These are phyloP conservation scores for Phialophora expanda DNA, from an alignment of 2,329 filamentous ascomycete species.

Conservation along the genomic window DNA sequence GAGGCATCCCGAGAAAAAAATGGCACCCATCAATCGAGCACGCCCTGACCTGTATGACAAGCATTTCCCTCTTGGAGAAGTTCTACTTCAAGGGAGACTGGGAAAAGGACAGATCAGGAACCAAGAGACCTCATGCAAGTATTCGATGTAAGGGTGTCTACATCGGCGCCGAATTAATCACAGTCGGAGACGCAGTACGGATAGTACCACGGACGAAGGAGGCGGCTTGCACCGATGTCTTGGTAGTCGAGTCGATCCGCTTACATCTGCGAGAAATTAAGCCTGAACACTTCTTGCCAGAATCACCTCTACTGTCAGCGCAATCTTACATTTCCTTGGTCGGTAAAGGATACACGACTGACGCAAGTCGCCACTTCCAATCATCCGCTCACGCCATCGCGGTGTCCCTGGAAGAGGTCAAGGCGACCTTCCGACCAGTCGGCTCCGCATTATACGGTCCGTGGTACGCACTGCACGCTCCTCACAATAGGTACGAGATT, in stretches of 20 bases:
- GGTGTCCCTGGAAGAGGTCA: conserved; percentile 45
- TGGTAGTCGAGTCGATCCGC: conserved; percentile 60
- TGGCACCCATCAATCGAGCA: conserved; percentile 61
- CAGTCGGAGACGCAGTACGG: conserved; percentile 60
- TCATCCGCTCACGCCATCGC: conserved; percentile 19
- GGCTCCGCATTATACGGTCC: conserved; percentile 54
- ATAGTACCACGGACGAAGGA: conserved; percentile 47
- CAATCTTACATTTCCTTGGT: conserved; percentile 55
- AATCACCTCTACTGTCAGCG: conserved; percentile 54
- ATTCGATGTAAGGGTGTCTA: conserved; percentile 62
- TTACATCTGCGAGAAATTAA: conserved; percentile 57
- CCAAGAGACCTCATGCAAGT: conserved; percentile 51
- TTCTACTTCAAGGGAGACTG: conserved; percentile 60
- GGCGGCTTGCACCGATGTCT: conserved; percentile 54
- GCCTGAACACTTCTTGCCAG: conserved; percentile 52
- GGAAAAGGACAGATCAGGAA: conserved; percentile 35
- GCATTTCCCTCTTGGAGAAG: conserved; percentile 59
- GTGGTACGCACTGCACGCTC: conserved; percentile 59
- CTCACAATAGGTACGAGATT: conserved; percentile 50
- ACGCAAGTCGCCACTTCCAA: conserved; percentile 33
- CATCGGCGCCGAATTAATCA: conserved; percentile 62
- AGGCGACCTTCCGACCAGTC: conserved; percentile 46
- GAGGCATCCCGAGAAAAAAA: conserved; percentile 46
- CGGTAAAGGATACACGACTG: conserved; percentile 56
- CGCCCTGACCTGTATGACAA: conserved; percentile 60